Base-by-base conservation (phyloP, 305 asterid species). In the Withania somnifera region DNA sequence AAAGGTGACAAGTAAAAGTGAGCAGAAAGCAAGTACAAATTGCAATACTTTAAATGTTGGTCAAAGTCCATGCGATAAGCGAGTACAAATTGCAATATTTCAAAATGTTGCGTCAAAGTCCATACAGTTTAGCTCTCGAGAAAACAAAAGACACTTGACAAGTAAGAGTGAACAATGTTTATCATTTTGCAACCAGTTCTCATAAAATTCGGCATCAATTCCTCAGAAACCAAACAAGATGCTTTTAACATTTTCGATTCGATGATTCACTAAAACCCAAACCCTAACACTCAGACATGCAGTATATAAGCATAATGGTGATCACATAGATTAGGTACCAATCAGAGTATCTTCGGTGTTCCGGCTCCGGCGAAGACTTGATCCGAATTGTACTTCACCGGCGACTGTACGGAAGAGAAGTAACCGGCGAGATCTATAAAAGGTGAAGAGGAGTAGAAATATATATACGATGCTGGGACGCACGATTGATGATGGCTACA, bases 381-480 rank as follows among this genome's bases (percentile, higher is more conserved):
- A 67, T 67, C 40, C 58, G 80, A 73, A 45, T 50, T 42, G 32
- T 34, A 80, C 19, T 28, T 61, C 17, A 15, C 77, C 77, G 77
- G 77, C 20, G 20, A 80, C 51, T 80, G 63, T 45, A 80, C 77
- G 83, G 83, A 45, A 8, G 19, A 38, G 9, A n/a, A 6, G 32
- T 17, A 24, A 79, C 36, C 79, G 79, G 75, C 28, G 75, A 79
- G 75, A 79, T 57, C 60, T 73, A 15, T 40, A 40, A 36, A 79
- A 32, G 73, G 28, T 38, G 28, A 53, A 79, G 69, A 51, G 56
- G 40, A 73, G 79, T 73, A 47, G 56, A 22, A 45, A 40, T 79
- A 79, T 78, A 79, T 78, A 57, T 78, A 57, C 9, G 4, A 36
- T 78, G 82, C 73, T 78, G 57, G 82, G 69, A 40, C 50, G 82